Conservation (phyloP, 2,329 filamentous ascomycete species). For the Clonostachys solani region DNA sequence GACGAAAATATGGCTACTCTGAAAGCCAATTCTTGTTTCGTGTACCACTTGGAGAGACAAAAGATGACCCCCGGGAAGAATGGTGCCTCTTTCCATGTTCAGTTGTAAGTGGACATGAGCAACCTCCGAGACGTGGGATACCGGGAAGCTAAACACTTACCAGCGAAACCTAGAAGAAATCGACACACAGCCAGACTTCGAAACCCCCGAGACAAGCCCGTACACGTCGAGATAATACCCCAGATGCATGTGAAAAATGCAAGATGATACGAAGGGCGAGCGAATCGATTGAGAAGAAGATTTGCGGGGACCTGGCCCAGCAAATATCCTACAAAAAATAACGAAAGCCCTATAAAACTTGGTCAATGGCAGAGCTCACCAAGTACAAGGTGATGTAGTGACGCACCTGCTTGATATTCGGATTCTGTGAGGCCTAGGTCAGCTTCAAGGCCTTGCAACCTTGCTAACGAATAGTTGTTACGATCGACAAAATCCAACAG, state of each 20-base stretch:
- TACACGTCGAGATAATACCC: constrained; percentile 55
- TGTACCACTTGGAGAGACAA: constrained; percentile 65
- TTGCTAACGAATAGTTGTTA: constrained; percentile 5
- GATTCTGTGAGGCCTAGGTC: constrained; percentile 19
- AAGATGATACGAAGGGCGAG: constrained; percentile 44
- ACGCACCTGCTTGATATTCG: constrained; percentile 11
- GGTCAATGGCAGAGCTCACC: no score
- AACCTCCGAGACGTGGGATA: no score
- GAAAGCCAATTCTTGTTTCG: constrained; percentile 48
- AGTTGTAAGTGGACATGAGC: no score
- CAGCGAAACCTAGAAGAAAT: constrained; percentile 58
- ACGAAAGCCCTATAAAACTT: constrained; percentile 3
- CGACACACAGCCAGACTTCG: constrained; percentile 48
- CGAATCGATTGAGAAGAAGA: constrained; percentile 50
- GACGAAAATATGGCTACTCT: constrained; percentile 48
- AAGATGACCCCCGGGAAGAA: constrained; percentile 61
- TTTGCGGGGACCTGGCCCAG: constrained; percentile 49
- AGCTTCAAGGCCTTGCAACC: constrained; percentile 4
- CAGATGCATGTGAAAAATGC: constrained; percentile 50
- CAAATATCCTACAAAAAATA: constrained; percentile 7
- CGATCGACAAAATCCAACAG: constrained; percentile 31
- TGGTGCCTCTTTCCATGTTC: constrained; percentile 38
- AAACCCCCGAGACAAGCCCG: constrained; percentile 48
- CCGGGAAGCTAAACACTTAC: no score
- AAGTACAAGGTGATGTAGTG: no score